Evolutionary conservation across 306 rosid genomes (phyloP), one percentile per base, ranked within the genome.

Genomic region (Purshia tridentata): DNA sequence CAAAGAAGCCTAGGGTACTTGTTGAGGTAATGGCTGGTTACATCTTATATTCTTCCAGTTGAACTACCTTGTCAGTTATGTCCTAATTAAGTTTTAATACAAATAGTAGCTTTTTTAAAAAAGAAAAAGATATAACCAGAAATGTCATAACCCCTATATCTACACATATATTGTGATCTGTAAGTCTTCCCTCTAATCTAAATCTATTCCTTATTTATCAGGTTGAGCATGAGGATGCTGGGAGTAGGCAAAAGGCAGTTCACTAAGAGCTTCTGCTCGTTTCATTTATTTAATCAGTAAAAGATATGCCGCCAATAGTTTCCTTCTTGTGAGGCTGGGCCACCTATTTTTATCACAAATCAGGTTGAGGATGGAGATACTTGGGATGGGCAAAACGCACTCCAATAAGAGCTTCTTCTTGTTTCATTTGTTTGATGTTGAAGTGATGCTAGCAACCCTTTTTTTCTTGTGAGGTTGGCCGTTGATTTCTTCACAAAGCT

Each of bases 1-100:
- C 74, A 19, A 93, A 84, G 87, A 84, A 72, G 76, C 46, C 88
- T 3, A 89, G 72, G 87, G 96, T 89, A 68, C 69, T 85, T 76
- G 86, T 94, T 82, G 98, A 94, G 98, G 98, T 94, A 94, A 82
- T 67, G 23, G 19, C 67, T 57, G 45, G 50, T 75, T 44, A 6
- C 22, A 59, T 37, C 44, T 56, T 76, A 20, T 39, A 42, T 55
- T 70, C 50, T 53, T 82, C 19, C 42, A 22, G 74, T 46, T 20
- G 12, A 16, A 15, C 52, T 77, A 23, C 57, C 16, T 61, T 39
- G 40, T 37, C 49, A 59, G 7, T 60, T 61, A 37, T 53, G 20
- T 9, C 15, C 2, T 40, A 53, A 1, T 70, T 8, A 19, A 12
- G 23, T 6, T 7, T 53, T 40, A 5, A n/a, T 44, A 12, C 69